Evolutionary conservation across 306 rosid genomes (phyloP).

Genomic region (Cucurbita moschata): DNA sequence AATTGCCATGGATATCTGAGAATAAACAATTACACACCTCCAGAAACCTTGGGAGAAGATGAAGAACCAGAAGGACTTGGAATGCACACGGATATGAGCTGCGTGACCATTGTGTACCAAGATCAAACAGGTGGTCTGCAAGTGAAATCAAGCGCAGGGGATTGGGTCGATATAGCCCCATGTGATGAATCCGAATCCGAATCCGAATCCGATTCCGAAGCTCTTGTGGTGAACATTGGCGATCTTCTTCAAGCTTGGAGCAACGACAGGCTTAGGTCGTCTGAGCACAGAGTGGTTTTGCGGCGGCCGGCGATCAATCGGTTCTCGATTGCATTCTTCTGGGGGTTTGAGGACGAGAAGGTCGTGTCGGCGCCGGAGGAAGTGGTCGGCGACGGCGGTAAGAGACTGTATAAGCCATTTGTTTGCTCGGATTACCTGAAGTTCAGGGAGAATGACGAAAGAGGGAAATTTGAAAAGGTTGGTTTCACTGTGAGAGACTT

Average conservation of each 20-base stretch:
- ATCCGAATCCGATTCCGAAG: neutral
- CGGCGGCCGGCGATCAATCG: slow-evolving; percentile 37
- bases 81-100: slow-evolving; percentile 94
- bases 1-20: slow-evolving; percentile 79
- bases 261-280: slow-evolving; percentile 64
- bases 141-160: slow-evolving; percentile 56
- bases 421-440: slow-evolving; percentile 59
- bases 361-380: slow-evolving; percentile 52
- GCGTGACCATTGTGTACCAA: slow-evolving; percentile 66
- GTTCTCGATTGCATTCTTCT: slow-evolving; percentile 76
- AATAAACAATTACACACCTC: slow-evolving; percentile 64
- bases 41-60: slow-evolving; percentile 19
- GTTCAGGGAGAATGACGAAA: slow-evolving; percentile 72
- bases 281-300: slow-evolving; percentile 73
- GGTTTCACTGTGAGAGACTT: slow-evolving; percentile 77
- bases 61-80: slow-evolving; percentile 76
- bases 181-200: slow-evolving; percentile 25
- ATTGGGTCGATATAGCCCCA: slow-evolving; percentile 74
- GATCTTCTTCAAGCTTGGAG: slow-evolving; percentile 96
- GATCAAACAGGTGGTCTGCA: slow-evolving; percentile 87
- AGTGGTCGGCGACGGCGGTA: slow-evolving; percentile 49
- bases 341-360: slow-evolving; percentile 81
- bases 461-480: slow-evolving; percentile 77
- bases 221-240: slow-evolving; percentile 76
- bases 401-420: slow-evolving; percentile 45